phyloP scores from a whole-genome alignment of 1,139 yeast species.

The Pichia sp. region DNA sequence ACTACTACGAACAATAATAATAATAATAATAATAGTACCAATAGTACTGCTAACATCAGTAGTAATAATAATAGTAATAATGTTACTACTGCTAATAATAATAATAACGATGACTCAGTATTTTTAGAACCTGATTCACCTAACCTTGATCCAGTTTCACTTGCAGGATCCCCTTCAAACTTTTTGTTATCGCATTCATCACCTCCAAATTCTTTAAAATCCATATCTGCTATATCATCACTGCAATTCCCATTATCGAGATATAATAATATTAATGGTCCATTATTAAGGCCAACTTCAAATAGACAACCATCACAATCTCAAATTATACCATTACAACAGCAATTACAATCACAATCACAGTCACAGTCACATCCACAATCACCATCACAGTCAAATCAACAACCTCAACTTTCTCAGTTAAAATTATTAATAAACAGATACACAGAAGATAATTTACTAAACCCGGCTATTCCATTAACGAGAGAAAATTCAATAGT shows the following conservation, averaged over 20 bases:
- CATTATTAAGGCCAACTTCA: neutral
- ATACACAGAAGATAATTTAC: slow-evolving; percentile 4
- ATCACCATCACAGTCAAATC: neutral
- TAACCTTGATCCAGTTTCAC: slow-evolving; percentile 36
- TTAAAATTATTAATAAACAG: slow-evolving; percentile 7
- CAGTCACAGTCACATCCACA: no score
- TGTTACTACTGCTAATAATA: no score
- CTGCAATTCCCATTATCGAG: slow-evolving; percentile 1
- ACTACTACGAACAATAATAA: no score
- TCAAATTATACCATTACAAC: neutral
- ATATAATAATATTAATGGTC: neutral
- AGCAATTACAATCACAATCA: neutral
- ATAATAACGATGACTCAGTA: neutral
- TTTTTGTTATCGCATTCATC: slow-evolving; percentile 49
- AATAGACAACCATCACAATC: neutral
- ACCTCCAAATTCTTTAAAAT: slow-evolving; percentile 36
- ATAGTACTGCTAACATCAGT: no score
- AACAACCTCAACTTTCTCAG: neutral
- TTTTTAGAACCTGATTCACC: slow-evolving; percentile 15
- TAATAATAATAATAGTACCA: no score
- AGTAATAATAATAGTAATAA: no score
- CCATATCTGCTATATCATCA: slow-evolving; percentile 15
- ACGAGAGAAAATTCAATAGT: slow-evolving; percentile 21
- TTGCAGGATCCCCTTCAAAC: slow-evolving; percentile 51
- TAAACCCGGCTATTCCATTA: slow-evolving; percentile 3